These are phyloP conservation scores for Penicillium antarcticum DNA, from an alignment of 495 filamentous ascomycete genomes.

Conservation along the genomic window DNA sequence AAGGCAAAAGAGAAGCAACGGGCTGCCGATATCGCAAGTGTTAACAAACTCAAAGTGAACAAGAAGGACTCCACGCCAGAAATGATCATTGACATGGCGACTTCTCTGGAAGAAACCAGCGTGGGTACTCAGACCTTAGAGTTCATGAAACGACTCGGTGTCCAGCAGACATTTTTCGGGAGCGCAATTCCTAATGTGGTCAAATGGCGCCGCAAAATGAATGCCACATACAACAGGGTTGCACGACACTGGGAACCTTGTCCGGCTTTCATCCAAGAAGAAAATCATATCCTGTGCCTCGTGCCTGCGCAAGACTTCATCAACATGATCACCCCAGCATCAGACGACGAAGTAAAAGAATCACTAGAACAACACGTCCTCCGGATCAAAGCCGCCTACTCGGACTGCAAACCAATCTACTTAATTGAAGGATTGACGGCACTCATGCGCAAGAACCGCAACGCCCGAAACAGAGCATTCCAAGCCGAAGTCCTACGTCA, in stretches of 20 bases:
- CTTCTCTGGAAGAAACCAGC: slow-evolving; percentile 45
- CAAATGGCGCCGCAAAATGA: slow-evolving; percentile 72
- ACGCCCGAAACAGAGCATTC: slow-evolving; percentile 63
- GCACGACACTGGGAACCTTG: slow-evolving; percentile 66
- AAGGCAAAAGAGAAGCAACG: slow-evolving; percentile 62
- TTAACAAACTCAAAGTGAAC: slow-evolving; percentile 72
- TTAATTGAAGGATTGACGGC: slow-evolving; percentile 68
- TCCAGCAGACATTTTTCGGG: slow-evolving; percentile 49
- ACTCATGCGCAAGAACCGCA: slow-evolving; percentile 70
- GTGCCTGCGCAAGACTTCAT: slow-evolving; percentile 68
- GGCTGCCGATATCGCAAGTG: slow-evolving; percentile 66
- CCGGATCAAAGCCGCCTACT: slow-evolving; percentile 52
- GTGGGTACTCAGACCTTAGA: slow-evolving; percentile 49
- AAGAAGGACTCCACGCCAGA: slow-evolving; percentile 74
- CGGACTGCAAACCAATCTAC: slow-evolving; percentile 59
- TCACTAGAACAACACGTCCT: slow-evolving; percentile 60
- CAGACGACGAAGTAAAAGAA: slow-evolving; percentile 24
- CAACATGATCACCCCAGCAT: slow-evolving; percentile 49
- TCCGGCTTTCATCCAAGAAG: slow-evolving; percentile 50
- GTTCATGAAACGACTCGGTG: slow-evolving; percentile 56
- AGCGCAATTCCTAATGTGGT: slow-evolving; percentile 58
- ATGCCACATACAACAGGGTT: slow-evolving; percentile 58
- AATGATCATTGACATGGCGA: slow-evolving; percentile 80
- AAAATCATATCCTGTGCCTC: slow-evolving; percentile 66
- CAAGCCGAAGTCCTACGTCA: slow-evolving; percentile 61